A percentile compares a stretch with the other conserved stretches of the same genome.
These are phyloP conservation scores for Dunaliella primolecta DNA, from an alignment of 139 green algal genomes.

Conservation along the genomic window DNA sequence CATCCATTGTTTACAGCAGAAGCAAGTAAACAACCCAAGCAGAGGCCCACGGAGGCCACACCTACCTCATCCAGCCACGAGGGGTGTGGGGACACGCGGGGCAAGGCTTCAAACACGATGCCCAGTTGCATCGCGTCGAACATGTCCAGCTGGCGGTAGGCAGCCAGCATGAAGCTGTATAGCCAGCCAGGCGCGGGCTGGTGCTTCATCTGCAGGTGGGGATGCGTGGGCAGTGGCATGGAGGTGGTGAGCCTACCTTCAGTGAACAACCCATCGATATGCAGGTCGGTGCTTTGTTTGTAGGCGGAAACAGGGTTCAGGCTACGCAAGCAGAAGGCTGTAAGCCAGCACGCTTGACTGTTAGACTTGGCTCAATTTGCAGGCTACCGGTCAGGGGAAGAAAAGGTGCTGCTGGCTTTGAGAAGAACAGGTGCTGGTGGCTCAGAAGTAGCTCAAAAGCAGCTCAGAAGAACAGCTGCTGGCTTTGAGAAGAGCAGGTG, in stretches of 20 bases:
- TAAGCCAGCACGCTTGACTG: no score
- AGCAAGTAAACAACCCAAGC: background rate
- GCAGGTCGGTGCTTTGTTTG: no score
- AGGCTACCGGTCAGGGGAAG: no score
- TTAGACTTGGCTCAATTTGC: no score
- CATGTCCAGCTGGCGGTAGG: conserved; percentile 39
- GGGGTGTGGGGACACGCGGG: conserved; percentile 31
- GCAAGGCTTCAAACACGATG: conserved; percentile 44
- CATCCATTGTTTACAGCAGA: background rate
- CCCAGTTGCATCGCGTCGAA: conserved; percentile 40
- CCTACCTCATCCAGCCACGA: conserved; percentile 39
- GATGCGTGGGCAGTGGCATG: conserved; percentile 3
- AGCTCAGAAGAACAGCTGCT: no score
- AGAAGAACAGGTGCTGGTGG: no score
- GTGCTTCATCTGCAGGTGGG: conserved; percentile 5
- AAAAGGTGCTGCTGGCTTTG: no score
- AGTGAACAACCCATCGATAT: no score
- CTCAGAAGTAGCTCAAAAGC: no score
- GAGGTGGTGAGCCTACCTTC: background rate
- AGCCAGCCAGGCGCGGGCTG: conserved; percentile 45
- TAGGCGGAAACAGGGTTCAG: no score
- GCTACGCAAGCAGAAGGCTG: no score
- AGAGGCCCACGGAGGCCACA: background rate
- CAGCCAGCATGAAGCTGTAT: conserved; percentile 45
- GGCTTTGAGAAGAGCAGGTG: no score